Evolutionary conservation across 2,329 filamentous ascomycete species (phyloP).

Genomic region (Pseudonectria buxi): DNA sequence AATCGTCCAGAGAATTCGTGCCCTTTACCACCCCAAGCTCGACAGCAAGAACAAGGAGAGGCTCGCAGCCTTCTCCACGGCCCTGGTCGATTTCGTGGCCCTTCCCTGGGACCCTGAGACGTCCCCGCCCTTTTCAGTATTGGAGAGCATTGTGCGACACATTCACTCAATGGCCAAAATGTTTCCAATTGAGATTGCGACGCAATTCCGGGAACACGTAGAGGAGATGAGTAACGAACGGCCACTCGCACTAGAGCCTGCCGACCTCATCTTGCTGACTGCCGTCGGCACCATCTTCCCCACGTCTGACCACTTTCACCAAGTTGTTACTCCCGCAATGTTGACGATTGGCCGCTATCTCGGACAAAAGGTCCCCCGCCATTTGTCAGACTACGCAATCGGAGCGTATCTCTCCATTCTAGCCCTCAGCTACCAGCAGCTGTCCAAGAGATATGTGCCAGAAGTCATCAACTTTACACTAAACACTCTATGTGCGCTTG

Average conservation of each 20-base stretch:
- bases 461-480: slow-evolving; percentile 78
- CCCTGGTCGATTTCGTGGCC: slow-evolving; percentile 57
- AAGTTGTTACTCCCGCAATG: slow-evolving; percentile 84
- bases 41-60: slow-evolving; percentile 79
- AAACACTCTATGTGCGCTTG: slow-evolving; percentile 63
- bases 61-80: slow-evolving; percentile 59
- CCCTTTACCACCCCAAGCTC: slow-evolving; percentile 85
- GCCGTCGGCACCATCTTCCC: slow-evolving; percentile 82
- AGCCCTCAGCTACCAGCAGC: slow-evolving; percentile 71
- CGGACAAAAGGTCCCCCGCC: slow-evolving; percentile 64
- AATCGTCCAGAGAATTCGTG: slow-evolving; percentile 82
- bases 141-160: slow-evolving; percentile 81
- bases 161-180: slow-evolving; percentile 87
- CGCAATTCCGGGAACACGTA: slow-evolving; percentile 70
- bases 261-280: slow-evolving; percentile 77
- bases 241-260: slow-evolving; percentile 48
- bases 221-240: slow-evolving; percentile 43
- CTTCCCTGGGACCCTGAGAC: slow-evolving; percentile 37
- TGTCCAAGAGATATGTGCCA: slow-evolving; percentile 82
- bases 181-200: slow-evolving; percentile 71
- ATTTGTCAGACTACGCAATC: slow-evolving; percentile 58
- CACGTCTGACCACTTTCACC: slow-evolving; percentile 95
- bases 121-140: slow-evolving; percentile 54
- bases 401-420: slow-evolving; percentile 77
- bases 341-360: slow-evolving; percentile 79